Percentiles rank a stretch among this genome's conserved stretches.
Conservation (phyloP, 306 rosid genomes). For the Senna siamea region DNA sequence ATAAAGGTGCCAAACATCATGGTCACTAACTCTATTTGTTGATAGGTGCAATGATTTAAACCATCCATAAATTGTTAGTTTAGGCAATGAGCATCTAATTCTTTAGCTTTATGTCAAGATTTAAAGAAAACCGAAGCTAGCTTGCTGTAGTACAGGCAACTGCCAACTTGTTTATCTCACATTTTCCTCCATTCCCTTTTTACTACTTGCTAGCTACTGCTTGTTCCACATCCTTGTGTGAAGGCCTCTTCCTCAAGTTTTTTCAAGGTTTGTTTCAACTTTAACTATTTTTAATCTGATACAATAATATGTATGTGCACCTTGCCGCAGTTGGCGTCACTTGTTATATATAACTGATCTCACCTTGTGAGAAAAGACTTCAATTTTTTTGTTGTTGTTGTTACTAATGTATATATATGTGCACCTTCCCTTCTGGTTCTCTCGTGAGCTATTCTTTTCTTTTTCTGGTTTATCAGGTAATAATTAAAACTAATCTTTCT, state of each 20-base stretch:
- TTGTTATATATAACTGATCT: too few relatives aligned
- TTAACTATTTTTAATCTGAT: background rate
- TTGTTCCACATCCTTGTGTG: too few relatives aligned
- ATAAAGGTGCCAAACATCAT: conserved; percentile 16
- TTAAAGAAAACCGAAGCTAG: conserved; percentile 36
- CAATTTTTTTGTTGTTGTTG: too few relatives aligned
- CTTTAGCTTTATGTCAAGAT: conserved; percentile 42
- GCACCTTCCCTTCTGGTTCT: too few relatives aligned
- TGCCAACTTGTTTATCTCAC: conserved; percentile 24
- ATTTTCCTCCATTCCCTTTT: conserved; percentile 32
- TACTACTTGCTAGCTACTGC: too few relatives aligned
- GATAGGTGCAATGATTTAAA: conserved; percentile 17
- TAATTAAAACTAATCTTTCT: background rate
- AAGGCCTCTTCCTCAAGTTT: conserved; percentile 35
- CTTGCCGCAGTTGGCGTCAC: too few relatives aligned
- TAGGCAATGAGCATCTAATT: conserved; percentile 39
- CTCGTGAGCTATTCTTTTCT: too few relatives aligned
- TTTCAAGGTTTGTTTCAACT: conserved; percentile 31
- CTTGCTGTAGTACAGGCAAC: conserved; percentile 36
- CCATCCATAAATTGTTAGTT: conserved; percentile 29
- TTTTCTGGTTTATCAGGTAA: conserved; percentile 24
- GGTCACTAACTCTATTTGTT: background rate
- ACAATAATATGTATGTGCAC: too few relatives aligned
- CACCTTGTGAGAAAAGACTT: too few relatives aligned
- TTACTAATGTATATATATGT: too few relatives aligned